Evolutionary conservation across 2,329 filamentous ascomycete species (phyloP), one percentile per base, ranked within the genome.

Genomic region (Chrysoporthe puriensis): DNA sequence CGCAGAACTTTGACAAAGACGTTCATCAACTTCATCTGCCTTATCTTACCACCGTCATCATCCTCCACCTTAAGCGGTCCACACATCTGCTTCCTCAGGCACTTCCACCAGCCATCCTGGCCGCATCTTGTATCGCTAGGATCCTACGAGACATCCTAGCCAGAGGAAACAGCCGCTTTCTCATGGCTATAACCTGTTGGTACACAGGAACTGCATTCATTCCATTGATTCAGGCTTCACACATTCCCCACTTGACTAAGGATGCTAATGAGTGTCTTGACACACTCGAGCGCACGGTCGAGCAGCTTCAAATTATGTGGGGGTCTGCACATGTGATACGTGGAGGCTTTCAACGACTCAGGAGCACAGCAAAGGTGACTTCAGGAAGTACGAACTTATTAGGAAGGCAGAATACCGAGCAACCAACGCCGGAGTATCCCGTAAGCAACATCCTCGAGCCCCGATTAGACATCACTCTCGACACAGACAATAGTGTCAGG

Each of bases 121-220:
- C 79, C 1, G 79, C 79, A 4, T 79, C 78, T 2, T 80, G 78
- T 69, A 75, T 79, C 21, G 75, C 77, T 3, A 74, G 78, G 6
- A 79, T 80, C 42, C 72, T 82, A 8, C 70, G 77, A 43, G 80
- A 82, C 46, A 76, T 79, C 2, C 67, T 82, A 0, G 75, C 76
- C 0, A 75, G 80, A 0, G 80, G 80, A 0, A 75, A 78, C 42
- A 75, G 77, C 0, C 72, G 79, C 0, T 82, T 81, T 56, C 74
- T 82, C 0, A 80, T 79, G 75, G 79, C 78, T 1, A 81, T 82
- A 9, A 78, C 78, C 0, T 79, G 79, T 48, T 82, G 80, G 80
- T 80, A 82, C 59, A 74, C 75, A n/a, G 77, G 77, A 0, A 80
- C 78, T 0, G 79, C 80, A 0, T 79, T 82, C 34, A 76, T 82